Evolutionary conservation across 2,329 filamentous ascomycete species (phyloP), one percentile per base, ranked within the genome.

Genomic region (Botrytis pseudocinerea): DNA sequence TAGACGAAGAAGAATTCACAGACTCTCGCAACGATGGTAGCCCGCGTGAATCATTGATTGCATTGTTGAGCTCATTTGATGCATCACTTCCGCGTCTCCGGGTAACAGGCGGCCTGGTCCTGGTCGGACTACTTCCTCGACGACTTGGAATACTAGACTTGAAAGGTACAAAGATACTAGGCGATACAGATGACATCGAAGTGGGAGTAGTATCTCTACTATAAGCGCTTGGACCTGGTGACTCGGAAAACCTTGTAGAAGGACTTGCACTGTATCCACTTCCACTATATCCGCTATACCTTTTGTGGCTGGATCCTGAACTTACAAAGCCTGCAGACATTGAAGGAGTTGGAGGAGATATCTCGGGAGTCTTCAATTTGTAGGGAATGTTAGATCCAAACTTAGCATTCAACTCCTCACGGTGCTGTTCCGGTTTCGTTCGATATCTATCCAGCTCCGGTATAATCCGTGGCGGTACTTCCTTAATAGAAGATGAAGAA

Each of bases 191-290:
- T 12, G 90, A 92, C 75, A 92, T 90, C 16, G 92, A 94, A 7
- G 92, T 94, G 10, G 92, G 92, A 4, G 92, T 94, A 0, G 92
- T 94, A 74, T 92, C 91, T 75, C 92, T 87, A 79, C 92, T 94
- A 81, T 93, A 94, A 8, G 89, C 83, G 2, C 91, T 89, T 18
- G 91, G 89, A 1, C 88, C 88, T 1, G 89, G 89, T 0, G 92
- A 94, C 72, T 90, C 92, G 2, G 91, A 93, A 78, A 92, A 94
- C 74, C 90, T 86, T 2, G 92, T 94, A 6, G 92, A 94, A 54
- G 92, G 91, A 73, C 91, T 94, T 38, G 85, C 89, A 74, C 92
- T 93, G 70, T 90, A 86, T 4, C 85, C 87, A 81, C 88, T 81
- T 16, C 78, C 78, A 73, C 79, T 80, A 48, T 81, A 79, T 20